Base-by-base conservation (phyloP, 768 basidiomycete species). In the Leccinum uliginosum region DNA sequence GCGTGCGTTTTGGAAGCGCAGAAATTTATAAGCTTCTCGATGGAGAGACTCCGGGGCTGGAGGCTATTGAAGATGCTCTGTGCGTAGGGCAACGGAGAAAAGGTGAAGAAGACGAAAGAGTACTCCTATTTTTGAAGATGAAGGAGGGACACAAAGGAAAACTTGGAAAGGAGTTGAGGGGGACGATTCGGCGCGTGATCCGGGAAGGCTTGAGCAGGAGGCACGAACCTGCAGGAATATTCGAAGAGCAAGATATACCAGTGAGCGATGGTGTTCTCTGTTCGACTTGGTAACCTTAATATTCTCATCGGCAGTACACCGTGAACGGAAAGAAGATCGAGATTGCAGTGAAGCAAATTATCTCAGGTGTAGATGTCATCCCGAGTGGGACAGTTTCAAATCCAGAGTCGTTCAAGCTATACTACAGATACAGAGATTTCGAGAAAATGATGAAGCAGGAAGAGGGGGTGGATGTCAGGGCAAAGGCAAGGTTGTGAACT, bases 271-370 rank as follows among this genome's bases (percentile, higher is more conserved):
- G 12, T 17, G 4, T 52, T 38, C 43, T 24, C 45, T 55, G 4
- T 27, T 12, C 8, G 24, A 46, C 29, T 30, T 12, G 29, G 32
- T 24, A 50, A 35, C 26, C 35, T 55, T 59, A 23, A 56, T n/a
- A 2, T 40, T 46, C 11, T 34, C n/a, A 11, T 35, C 24, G 4
- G 44, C 55, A 89, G 88, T 87, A 88, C 60, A 89, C 86, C 0
- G 83, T 87, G 9, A 89, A 88, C 50, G 83, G 83, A 10, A 90
- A 89, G 76, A 89, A 88, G 66, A 87, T 89, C 44, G 88, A 89
- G 71, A 87, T 89, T 27, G 86, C 85, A 3, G 84, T 89, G 50
- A 89, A 89, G 68, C 86, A 88, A 63, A 86, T 89, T 55, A 77
- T 89, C 43, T 88, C 85, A n/a, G 87, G 86, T 1, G 74, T 76